These are phyloP conservation scores for Penicillium sp. DNA, from an alignment of 2,329 filamentous ascomycete genomes.

Conservation along the genomic window DNA sequence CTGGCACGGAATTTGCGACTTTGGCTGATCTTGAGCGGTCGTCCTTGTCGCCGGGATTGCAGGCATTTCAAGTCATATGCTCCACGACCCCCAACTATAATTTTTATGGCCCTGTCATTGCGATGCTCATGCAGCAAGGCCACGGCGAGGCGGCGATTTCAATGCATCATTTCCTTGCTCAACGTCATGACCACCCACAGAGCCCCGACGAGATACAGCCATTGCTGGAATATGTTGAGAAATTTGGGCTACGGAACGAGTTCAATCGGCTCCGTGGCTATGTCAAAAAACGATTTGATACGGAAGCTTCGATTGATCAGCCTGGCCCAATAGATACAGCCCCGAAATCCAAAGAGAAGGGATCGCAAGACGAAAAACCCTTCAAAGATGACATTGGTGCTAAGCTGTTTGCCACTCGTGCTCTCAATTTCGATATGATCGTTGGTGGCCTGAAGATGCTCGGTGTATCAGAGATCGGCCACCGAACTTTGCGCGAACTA, in stretches of 20 bases:
- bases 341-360: background rate
- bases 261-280: constrained; percentile 25
- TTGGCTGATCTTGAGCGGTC: constrained; percentile 8
- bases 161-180: constrained; percentile 49
- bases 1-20: constrained; percentile 13
- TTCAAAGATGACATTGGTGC: constrained; percentile 71
- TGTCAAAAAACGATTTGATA: constrained; percentile 21
- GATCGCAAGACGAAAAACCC: constrained; percentile 38
- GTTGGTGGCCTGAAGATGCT: constrained; percentile 68
- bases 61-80: constrained; percentile 45
- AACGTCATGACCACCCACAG: constrained; percentile 43
- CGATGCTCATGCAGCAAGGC: constrained; percentile 38
- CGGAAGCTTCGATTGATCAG: constrained; percentile 10
- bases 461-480: constrained; percentile 69
- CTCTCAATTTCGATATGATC: constrained; percentile 69
- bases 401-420: constrained; percentile 75
- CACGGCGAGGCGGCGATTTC: constrained; percentile 40
- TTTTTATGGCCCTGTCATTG: constrained; percentile 47
- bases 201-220: constrained; percentile 39
- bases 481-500: constrained; percentile 73
- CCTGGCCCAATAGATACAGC: background rate
- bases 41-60: constrained; percentile 25
- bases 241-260: constrained; percentile 30
- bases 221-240: constrained; percentile 40
- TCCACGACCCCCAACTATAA: constrained; percentile 35